Evolutionary conservation across 2,329 filamentous ascomycete species (phyloP), one percentile per base, ranked within the genome.

Genomic region (Penicillium oxalicum): DNA sequence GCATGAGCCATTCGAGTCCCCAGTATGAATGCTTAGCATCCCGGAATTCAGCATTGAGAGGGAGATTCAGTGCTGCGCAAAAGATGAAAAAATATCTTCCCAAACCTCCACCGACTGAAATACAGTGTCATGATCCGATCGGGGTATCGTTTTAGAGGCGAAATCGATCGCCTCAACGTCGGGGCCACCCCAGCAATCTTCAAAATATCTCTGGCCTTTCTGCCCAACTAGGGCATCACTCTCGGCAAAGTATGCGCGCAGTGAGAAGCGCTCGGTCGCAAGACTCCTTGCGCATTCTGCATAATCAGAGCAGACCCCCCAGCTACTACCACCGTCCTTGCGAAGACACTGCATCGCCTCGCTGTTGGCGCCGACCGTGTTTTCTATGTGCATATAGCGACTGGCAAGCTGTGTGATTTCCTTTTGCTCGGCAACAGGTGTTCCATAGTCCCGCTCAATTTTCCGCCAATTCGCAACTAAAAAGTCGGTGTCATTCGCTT

Each of bases 201-300:
- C 64, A 42, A 75, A 72, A 59, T 74, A 76, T 36, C 59, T 47
- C 57, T 66, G 64, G 2, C 74, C 74, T 9, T 61, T 60, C 38
- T 64, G 63, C 0, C 71, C 72, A 39, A 72, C 70, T 69, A 77
- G 63, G 1, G 65, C 53, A 59, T 77, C 75, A 3, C 57, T 63
- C 12, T 61, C 65, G 1, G 66, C 67, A 52, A 73, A 74, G 45
- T 61, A 70, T 0, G 62, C 53, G 9, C 57, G 44, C 2, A 74
- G 41, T 3, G 24, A 43, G 3, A 47, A 26, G 13, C 4, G 18
- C 13, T 28, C 46, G 24, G 51, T 45, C 11, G 39, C 54, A 36
- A 69, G 42, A 5, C 39, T 45, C 12, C 43, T 43, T 11, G 53
- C 54, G 38, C 47, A 66, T 4, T 28, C 18, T 12, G 18, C 55